A percentile compares a stretch with the other conserved stretches of the same genome.
phyloP scores from a whole-genome alignment of 1,284 basidiomycete species.

The Papiliotrema nemorosa region DNA sequence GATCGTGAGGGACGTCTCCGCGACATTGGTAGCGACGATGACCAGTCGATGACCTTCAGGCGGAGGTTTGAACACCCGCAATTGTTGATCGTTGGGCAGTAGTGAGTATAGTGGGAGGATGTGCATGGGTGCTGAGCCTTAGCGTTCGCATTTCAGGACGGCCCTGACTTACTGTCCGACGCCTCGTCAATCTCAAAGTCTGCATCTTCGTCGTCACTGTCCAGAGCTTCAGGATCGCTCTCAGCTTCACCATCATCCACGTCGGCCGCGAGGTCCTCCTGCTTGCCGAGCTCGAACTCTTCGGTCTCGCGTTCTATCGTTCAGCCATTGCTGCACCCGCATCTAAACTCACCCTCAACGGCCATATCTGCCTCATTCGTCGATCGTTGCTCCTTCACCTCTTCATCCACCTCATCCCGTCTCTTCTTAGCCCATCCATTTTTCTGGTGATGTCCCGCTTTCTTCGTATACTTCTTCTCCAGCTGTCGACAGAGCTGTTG shows the following conservation, averaged over 20 bases:
- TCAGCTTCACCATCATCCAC: constrained; percentile 51
- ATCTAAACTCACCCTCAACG: constrained; percentile 38
- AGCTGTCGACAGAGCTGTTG: constrained; percentile 64
- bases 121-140: constrained; percentile 60
- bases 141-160: not conserved
- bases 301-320: constrained; percentile 45
- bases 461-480: constrained; percentile 67
- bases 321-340: constrained; percentile 60
- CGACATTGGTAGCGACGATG: constrained; percentile 72
- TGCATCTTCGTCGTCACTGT: constrained; percentile 49
- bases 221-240: constrained; percentile 48
- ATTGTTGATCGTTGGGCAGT: constrained; percentile 67
- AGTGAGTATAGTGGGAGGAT: constrained; percentile 71
- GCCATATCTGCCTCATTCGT: constrained; percentile 9
- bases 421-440: constrained; percentile 54
- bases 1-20: constrained; percentile 74
- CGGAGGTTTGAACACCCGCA: constrained; percentile 66
- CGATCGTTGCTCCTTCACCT: constrained; percentile 3
- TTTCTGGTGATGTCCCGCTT: constrained; percentile 47
- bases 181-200: constrained; percentile 46
- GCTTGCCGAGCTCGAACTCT: constrained; percentile 47
- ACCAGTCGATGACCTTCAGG: constrained; percentile 64
- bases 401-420: not conserved
- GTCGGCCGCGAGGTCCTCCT: constrained; percentile 52
- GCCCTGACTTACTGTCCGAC: constrained; percentile 44